phyloP scores from a whole-genome alignment of 2,329 filamentous ascomycete species.

The Sporothrix pseudoabietina region DNA sequence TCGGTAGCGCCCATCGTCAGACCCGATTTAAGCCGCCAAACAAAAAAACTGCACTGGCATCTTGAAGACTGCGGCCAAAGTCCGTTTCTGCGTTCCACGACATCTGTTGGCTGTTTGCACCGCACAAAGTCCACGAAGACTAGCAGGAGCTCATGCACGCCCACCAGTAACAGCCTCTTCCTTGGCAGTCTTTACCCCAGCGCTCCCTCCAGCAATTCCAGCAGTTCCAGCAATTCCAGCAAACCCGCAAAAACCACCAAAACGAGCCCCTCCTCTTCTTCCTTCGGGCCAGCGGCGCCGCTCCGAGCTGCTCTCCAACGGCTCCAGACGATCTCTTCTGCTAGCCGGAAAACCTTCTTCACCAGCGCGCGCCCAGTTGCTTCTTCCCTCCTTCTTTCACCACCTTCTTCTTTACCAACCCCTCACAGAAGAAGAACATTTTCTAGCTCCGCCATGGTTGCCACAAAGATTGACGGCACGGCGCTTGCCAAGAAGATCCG shows the following conservation, averaged over 20 bases:
- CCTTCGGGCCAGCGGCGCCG: slow-evolving; percentile 28
- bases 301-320: slow-evolving; percentile 13
- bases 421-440: slow-evolving; percentile 38
- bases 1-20: slow-evolving; percentile 30
- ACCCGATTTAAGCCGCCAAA: slow-evolving; percentile 33
- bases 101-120: slow-evolving; percentile 4
- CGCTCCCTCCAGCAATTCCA: background rate
- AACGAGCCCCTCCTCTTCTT: background rate
- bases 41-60: slow-evolving; percentile 24
- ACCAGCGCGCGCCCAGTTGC: background rate
- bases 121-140: slow-evolving; percentile 2
- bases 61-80: background rate
- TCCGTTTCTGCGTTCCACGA: background rate
- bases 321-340: slow-evolving; percentile 5
- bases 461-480: slow-evolving; percentile 91
- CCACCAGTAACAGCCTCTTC: background rate
- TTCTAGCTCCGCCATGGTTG: slow-evolving; percentile 70
- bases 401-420: background rate
- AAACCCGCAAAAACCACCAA: background rate
- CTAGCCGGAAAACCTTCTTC: slow-evolving; percentile 24
- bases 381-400: background rate
- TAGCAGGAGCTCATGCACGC: background rate
- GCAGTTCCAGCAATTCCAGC: background rate
- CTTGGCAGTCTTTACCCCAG: background rate
- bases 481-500: slow-evolving; percentile 92